Conservation (phyloP, 331 rosid species). For the Rosa hybrid region DNA sequence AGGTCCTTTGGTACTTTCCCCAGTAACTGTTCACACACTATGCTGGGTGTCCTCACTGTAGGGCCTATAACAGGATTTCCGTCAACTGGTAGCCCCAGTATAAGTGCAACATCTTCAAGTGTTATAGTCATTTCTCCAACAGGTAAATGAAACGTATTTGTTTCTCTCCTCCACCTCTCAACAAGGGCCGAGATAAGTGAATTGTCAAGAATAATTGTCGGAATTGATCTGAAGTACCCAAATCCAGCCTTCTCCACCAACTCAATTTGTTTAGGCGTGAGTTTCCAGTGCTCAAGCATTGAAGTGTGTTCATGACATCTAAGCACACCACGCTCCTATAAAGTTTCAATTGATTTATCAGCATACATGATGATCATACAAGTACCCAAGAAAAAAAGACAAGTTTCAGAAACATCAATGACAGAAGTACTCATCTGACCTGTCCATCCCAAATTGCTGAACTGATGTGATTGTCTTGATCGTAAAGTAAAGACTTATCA, state of each 20-base stretch:
- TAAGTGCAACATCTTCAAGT: constrained; percentile 85
- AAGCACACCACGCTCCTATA: constrained; percentile 90
- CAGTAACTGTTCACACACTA: constrained; percentile 72
- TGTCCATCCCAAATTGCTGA: constrained; percentile 96
- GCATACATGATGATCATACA: background rate
- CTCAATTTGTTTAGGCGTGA: constrained; percentile 65
- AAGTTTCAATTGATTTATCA: constrained; percentile 10
- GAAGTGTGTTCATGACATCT: constrained; percentile 95
- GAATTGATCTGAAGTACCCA: constrained; percentile 70
- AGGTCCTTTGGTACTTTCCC: constrained; percentile 86
- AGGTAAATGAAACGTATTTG: constrained; percentile 82
- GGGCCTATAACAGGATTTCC: constrained; percentile 87
- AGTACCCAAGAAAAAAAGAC: background rate
- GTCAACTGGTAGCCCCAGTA: constrained; percentile 78
- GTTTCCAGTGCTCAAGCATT: constrained; percentile 94
- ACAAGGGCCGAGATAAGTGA: constrained; percentile 88
- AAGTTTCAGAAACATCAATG: constrained; percentile 12
- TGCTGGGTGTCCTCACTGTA: constrained; percentile 56
- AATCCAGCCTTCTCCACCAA: constrained; percentile 89
- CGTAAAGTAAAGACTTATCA: constrained; percentile 71
- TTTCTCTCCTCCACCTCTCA: constrained; percentile 97
- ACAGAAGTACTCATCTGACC: constrained; percentile 39
- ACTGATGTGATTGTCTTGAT: constrained; percentile 89
- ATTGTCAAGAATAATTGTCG: constrained; percentile 83
- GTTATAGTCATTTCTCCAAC: constrained; percentile 89